Evolutionary conservation across 306 rosid genomes (phyloP).

Genomic region (Trichosanthes truncata): DNA sequence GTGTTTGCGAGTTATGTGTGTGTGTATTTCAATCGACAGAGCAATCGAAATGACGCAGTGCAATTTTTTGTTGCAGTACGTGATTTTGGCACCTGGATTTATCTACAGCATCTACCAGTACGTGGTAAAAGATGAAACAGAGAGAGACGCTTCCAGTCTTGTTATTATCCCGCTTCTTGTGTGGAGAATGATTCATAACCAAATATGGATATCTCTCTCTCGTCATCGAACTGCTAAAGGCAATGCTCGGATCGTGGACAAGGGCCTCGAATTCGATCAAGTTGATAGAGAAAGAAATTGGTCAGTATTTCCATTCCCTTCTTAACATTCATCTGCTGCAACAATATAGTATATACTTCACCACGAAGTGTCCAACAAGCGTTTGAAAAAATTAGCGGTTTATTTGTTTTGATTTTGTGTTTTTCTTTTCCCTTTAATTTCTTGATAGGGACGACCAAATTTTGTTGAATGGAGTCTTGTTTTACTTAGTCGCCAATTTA

Average conservation of each 20-base stretch:
- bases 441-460: slow-evolving; percentile 39
- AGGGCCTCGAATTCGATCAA: slow-evolving; percentile 27
- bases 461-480: slow-evolving; percentile 11
- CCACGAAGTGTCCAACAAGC: background rate
- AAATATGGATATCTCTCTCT: slow-evolving; percentile 25
- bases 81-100: slow-evolving; percentile 21
- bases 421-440: background rate
- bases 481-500: background rate
- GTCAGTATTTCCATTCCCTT: slow-evolving; percentile 5
- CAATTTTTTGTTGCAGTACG: slow-evolving; percentile 2
- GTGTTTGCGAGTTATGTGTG: background rate
- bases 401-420: background rate
- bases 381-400: background rate
- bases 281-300: slow-evolving; percentile 27
- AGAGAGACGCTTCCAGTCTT: slow-evolving; percentile 6
- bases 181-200: slow-evolving; percentile 25
- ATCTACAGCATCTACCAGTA: slow-evolving; percentile 17
- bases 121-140: background rate
- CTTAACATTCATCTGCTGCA: background rate
- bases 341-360: background rate
- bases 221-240: slow-evolving; percentile 22
- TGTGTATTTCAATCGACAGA: background rate
- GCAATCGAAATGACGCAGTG: background rate
- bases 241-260: slow-evolving; percentile 20
- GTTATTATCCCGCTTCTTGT: slow-evolving; percentile 16